Base-by-base conservation (phyloP, 345 rosid genomes). In the Eucalyptus sideroxylon region DNA sequence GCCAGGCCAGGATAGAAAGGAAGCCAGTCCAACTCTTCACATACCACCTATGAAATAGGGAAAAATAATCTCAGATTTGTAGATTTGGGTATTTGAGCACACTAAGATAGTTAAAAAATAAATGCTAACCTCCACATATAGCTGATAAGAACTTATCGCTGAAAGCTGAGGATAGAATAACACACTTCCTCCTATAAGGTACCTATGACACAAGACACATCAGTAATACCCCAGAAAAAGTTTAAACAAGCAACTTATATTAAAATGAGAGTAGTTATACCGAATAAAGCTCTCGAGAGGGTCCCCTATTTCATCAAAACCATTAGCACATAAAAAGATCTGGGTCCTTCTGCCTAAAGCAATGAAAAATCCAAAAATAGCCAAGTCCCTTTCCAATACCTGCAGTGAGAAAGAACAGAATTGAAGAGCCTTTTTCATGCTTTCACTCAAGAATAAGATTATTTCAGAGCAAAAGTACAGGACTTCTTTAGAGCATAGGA, bases 1-100 rank as follows among this genome's bases (percentile, higher is more conserved):
- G 24, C 51, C 88, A 60, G 91, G 42, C 91, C 95, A 50, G 95
- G 96, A 91, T 94, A 97, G 91, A 97, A 96, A 60, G 95, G 98
- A 93, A 97, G 95, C 98, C 98, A 97, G 82, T 96, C 99, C 90
- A 97, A 94, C 93, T 96, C 99, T 93, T 97, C 99, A 92, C 99
- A 96, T 55, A 95, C 99, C 89, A 97, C 99, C 99, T 97, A 90
- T 88, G 23, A 59, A 88, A 91, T 87, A 72, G 88, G 34, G 16
- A 91, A 91, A 89, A 87, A 85, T 88, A 49, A 45, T 15, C 37
- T 50, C 87, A 37, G 45, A 37, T 72, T 72, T 10, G 47, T 40
- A 40, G 34, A 87, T 87, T 55, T 21, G 67, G 45, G 67, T 34
- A 87, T 92, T 59, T 87, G 87, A 67, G 30, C 15, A 81, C 89